Conservation (phyloP, 371 early-diverging fungal genomes). For the Gilbertella persicaria region DNA sequence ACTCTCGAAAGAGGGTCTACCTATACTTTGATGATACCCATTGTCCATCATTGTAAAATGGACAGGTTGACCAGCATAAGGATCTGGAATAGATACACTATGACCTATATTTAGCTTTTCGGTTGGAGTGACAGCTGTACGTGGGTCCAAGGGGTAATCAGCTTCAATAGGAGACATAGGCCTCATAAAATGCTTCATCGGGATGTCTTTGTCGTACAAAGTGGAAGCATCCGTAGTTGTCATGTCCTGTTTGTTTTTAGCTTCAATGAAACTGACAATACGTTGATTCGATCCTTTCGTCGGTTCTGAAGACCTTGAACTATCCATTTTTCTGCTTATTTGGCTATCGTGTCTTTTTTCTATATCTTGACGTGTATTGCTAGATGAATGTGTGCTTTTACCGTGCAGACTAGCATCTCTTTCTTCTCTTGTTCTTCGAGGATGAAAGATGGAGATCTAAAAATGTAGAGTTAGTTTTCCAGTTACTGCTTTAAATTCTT, state of each 20-base stretch:
- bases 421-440: slow-evolving; percentile 23
- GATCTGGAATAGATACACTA: slow-evolving; percentile 33
- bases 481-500: no score
- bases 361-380: slow-evolving; percentile 2
- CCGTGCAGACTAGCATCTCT: background rate
- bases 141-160: slow-evolving; percentile 20
- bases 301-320: slow-evolving; percentile 11
- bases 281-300: slow-evolving; percentile 25
- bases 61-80: slow-evolving; percentile 31
- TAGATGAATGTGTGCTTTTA: background rate
- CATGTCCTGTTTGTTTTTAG: slow-evolving; percentile 5
- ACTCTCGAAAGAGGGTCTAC: slow-evolving; percentile 4
- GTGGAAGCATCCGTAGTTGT: slow-evolving; percentile 17
- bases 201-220: background rate
- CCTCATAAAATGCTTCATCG: no score
- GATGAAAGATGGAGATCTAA: slow-evolving; percentile 52
- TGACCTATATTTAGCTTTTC: slow-evolving; percentile 2
- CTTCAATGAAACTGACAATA: slow-evolving; percentile 25
- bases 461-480: background rate
- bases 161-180: slow-evolving; percentile 44
- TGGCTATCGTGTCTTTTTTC: slow-evolving; percentile 5
- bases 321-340: slow-evolving; percentile 12
- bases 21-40: background rate
- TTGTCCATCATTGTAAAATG: slow-evolving; percentile 37
- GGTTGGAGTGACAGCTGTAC: background rate